A percentile compares a stretch with the other conserved stretches of the same genome.
These are phyloP conservation scores for Saturnispora gosingensis DNA, from an alignment of 805 yeast species.

Conservation along the genomic window DNA sequence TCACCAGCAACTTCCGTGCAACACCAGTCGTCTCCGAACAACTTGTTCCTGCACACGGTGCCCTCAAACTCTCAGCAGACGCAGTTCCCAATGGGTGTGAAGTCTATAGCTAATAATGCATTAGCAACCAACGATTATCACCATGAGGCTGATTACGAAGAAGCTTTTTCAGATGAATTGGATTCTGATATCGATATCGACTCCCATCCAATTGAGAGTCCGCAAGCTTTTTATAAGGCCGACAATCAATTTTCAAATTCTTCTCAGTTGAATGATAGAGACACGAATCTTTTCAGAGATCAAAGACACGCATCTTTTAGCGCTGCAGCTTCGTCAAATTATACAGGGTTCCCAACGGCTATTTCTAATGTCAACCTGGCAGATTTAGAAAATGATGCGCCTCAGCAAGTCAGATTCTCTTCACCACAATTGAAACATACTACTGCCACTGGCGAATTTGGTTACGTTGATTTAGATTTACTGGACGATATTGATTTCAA, in stretches of 20 bases:
- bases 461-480: conserved; percentile 27
- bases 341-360: conserved; percentile 33
- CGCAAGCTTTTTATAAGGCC: conserved; percentile 9
- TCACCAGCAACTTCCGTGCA: neutral
- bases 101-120: neutral
- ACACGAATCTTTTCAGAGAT: conserved; percentile 16
- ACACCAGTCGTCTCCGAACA: neutral
- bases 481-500: conserved; percentile 19
- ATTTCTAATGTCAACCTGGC: conserved; percentile 8
- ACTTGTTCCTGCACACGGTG: neutral
- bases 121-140: neutral
- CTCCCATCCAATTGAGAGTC: conserved; percentile 8
- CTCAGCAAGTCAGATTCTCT: conserved; percentile 68
- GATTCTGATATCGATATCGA: conserved; percentile 13
- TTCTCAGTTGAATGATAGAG: neutral
- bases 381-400: conserved; percentile 32
- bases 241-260: neutral
- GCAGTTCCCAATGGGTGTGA: neutral
- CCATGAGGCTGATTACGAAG: neutral
- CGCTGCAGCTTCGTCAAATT: conserved; percentile 53
- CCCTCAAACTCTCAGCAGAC: neutral
- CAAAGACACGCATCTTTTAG: conserved; percentile 52
- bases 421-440: conserved; percentile 52
- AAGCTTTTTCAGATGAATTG: conserved; percentile 7
- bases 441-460: conserved; percentile 23